A percentile compares a stretch with the other conserved stretches of the same genome.
Conservation (phyloP, 2,329 filamentous ascomycete genomes). For the Aspergillus ochraceoroseus region DNA sequence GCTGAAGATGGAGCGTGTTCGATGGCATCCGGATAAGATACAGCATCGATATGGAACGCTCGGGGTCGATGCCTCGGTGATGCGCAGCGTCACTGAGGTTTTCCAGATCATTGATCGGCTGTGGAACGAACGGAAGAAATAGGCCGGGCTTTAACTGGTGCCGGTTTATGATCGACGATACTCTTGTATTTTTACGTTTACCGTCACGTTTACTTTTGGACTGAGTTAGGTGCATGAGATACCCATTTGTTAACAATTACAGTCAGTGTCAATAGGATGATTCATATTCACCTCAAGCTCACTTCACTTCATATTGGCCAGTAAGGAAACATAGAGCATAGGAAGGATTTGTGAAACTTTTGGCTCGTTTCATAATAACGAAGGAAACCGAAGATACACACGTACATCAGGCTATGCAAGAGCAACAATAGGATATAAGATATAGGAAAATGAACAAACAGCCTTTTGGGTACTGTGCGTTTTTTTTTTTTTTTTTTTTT, state of each 20-base stretch:
- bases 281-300: not conserved
- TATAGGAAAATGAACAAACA: not conserved
- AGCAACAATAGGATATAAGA: constrained; percentile 17
- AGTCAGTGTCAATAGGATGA: too few species aligned
- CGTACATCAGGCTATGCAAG: constrained; percentile 22
- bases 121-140: constrained; percentile 60
- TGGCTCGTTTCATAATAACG: constrained; percentile 15
- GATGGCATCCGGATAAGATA: constrained; percentile 98
- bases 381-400: constrained; percentile 16
- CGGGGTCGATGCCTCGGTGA: constrained; percentile 63
- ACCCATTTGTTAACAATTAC: constrained; percentile 5
- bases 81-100: constrained; percentile 77
- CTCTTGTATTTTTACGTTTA: not conserved
- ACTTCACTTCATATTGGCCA: not conserved
- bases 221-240: constrained; percentile 8
- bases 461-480: constrained; percentile 1
- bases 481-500: constrained; percentile 13
- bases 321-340: not conserved
- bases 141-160: constrained; percentile 4
- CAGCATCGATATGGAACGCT: constrained; percentile 76
- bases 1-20: constrained; percentile 78
- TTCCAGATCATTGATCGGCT: constrained; percentile 85
- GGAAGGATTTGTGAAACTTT: constrained; percentile 12
- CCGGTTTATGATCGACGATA: not conserved
- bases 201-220: not conserved